Conservation (phyloP, 345 rosid species). For the Ceriops zippeliana region DNA sequence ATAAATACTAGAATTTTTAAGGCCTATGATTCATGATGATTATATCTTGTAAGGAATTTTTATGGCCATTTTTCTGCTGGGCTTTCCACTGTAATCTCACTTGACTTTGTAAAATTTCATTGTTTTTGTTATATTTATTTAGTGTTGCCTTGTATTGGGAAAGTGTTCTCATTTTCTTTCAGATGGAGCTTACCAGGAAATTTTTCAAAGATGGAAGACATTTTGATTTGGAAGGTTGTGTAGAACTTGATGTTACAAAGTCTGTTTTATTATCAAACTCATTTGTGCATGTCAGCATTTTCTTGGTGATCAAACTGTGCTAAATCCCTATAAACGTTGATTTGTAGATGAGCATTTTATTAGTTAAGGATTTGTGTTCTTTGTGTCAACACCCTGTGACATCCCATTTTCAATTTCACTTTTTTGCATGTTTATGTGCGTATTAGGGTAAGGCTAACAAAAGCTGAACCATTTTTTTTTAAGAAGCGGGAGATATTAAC, state of each 20-base stretch:
- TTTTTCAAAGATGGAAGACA: conserved; percentile 82
- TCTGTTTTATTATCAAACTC: not conserved
- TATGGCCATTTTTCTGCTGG: too few species aligned
- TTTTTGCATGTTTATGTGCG: too few species aligned
- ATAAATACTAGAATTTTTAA: too few species aligned
- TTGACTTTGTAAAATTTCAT: not conserved
- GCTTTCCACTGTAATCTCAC: not conserved
- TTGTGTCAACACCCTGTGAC: not conserved
- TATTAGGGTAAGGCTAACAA: too few species aligned
- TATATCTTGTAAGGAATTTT: too few species aligned
- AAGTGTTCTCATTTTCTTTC: conserved; percentile 22
- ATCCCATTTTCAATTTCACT: too few species aligned
- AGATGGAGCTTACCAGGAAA: conserved; percentile 68
- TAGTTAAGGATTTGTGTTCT: not conserved
- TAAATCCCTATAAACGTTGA: not conserved
- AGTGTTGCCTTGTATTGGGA: not conserved
- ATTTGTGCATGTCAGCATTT: not conserved
- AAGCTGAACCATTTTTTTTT: too few species aligned
- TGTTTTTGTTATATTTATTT: not conserved
- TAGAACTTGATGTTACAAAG: not conserved
- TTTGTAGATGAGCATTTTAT: not conserved
- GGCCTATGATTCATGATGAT: too few species aligned
- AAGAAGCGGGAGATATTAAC: too few species aligned
- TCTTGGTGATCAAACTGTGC: not conserved
- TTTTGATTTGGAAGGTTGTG: conserved; percentile 81